Evolutionary conservation across 2,329 filamentous ascomycete species (phyloP), one percentile per base, ranked within the genome.

Genomic region (Rutstroemia sp.): DNA sequence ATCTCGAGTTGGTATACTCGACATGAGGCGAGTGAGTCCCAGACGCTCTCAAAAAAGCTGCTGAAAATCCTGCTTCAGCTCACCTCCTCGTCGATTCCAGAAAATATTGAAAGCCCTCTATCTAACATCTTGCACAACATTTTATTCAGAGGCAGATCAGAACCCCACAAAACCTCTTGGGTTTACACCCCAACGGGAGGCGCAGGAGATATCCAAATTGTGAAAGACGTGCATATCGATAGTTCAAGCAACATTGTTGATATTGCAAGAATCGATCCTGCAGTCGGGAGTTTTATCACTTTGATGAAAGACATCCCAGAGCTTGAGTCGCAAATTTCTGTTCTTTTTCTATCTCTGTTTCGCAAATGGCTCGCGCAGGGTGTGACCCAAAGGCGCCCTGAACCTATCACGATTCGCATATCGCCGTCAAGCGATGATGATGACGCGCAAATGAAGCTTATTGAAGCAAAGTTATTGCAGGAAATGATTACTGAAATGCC

Each of bases 401-500:
- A 19, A 16, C 21, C 56, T 42, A 54, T 55, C 63, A n/a, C 65
- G 46, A 71, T 73, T 34, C 54, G 67, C 9, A 66, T 68, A n/a
- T 59, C 67, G 5, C 57, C 66, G 9, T 63, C 71, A 19, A 67
- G 73, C 1, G 63, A 71, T 4, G 54, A 64, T 0, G 63, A 68
- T 1, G 75, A 80, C 47, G 72, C 79, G 0, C 58, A 82, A 3
- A 66, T 66, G 4, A 74, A 76, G 4, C 71, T 90, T 1, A 69
- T 79, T 5, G 77, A 87, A 60, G 75, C 83, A 5, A 82, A 82
- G 49, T 70, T 88, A 0, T 74, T 89, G 7, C 83, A 88, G 64
- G 79, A 77, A 37, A 77, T 90, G 71, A 81, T 89, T 69, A 79
- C 81, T 23, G 77, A 74, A 47, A 78, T 85, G 47, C 79, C 83